These are phyloP conservation scores for Flaveria trinervia DNA, from an alignment of 129 eudicot species.

Conservation along the genomic window DNA sequence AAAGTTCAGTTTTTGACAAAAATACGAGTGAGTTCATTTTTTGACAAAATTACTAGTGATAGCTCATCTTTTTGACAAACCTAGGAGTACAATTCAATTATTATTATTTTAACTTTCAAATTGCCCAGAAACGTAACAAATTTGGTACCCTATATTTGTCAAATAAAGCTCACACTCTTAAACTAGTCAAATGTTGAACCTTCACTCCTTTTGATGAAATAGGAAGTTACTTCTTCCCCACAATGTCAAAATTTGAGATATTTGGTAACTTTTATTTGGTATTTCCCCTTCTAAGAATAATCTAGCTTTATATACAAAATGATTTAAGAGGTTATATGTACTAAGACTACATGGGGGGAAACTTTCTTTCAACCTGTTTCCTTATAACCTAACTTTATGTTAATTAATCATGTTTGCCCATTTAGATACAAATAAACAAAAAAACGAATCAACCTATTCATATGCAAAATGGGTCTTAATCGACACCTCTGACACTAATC, in stretches of 20 bases:
- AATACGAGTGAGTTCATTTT: not conserved
- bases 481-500: too few species aligned
- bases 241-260: not conserved
- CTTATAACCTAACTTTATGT: too few species aligned
- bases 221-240: not conserved
- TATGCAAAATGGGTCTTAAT: too few species aligned
- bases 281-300: not conserved
- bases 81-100: not conserved
- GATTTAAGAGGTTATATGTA: not conserved
- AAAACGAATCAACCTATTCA: too few species aligned
- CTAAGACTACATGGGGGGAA: too few species aligned
- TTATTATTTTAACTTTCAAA: not conserved
- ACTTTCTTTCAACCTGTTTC: too few species aligned
- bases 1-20: not conserved
- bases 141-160: not conserved
- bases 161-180: not conserved
- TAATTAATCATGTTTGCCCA: too few species aligned
- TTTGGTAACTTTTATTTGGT: not conserved
- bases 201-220: not conserved
- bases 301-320: not conserved
- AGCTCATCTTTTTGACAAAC: not conserved
- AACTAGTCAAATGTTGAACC: not conserved
- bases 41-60: not conserved
- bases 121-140: not conserved
- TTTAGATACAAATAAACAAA: too few species aligned